Conservation (phyloP, 2,329 filamentous ascomycete species). For the Colletotrichum plurivorum region DNA sequence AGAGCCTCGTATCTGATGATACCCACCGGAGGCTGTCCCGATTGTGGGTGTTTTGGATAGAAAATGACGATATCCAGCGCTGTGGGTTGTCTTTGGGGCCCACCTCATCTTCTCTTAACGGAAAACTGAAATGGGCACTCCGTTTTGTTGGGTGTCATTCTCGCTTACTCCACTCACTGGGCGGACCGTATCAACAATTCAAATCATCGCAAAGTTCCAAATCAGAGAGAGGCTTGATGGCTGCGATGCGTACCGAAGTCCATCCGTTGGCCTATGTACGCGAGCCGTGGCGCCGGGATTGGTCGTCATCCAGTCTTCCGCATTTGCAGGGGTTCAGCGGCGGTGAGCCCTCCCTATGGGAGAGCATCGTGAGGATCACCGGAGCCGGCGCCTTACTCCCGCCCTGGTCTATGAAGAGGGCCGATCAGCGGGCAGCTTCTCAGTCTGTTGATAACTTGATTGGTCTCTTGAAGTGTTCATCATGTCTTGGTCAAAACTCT, state of each 20-base stretch:
- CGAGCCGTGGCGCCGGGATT: slow-evolving; percentile 11
- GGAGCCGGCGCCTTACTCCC: slow-evolving; percentile 4
- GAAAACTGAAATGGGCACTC: background rate
- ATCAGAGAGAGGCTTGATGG: background rate
- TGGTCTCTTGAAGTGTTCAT: background rate
- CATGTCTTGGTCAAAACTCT: background rate
- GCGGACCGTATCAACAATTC: no score
- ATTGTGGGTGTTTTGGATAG: slow-evolving; percentile 11
- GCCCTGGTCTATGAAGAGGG: background rate
- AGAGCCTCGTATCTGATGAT: slow-evolving; percentile 13
- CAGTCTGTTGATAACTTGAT: background rate
- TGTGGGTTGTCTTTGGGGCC: slow-evolving; percentile 11
- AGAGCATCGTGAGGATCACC: slow-evolving; percentile 3
- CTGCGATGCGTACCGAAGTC: no score
- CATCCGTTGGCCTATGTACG: no score
- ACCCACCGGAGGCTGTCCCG: background rate
- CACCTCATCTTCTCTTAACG: slow-evolving; percentile 10
- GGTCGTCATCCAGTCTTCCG: background rate
- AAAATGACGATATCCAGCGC: slow-evolving; percentile 12
- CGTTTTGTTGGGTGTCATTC: background rate
- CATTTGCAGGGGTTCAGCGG: slow-evolving; percentile 18
- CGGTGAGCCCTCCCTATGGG: background rate
- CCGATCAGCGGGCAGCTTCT: slow-evolving; percentile 16
- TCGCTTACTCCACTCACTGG: background rate
- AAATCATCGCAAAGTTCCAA: background rate